A percentile compares a stretch with the other conserved stretches of the same genome.
Conservation (phyloP, 2,329 filamentous ascomycete species). For the Fusarium sp. region DNA sequence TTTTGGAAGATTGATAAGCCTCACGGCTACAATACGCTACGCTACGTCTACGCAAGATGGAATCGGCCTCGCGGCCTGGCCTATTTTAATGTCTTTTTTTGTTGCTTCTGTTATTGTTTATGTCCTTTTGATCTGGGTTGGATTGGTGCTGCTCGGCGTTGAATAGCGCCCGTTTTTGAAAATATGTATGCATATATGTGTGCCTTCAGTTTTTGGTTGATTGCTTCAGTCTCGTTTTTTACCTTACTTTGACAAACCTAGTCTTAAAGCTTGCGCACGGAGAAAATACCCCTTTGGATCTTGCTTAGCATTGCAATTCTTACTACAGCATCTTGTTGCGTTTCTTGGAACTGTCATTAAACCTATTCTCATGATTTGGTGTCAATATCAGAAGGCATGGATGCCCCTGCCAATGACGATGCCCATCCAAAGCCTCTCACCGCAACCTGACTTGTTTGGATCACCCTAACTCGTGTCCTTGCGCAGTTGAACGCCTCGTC, state of each 20-base stretch:
- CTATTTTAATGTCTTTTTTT: constrained; percentile 41
- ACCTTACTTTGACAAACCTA: constrained; percentile 26
- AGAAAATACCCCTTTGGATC: constrained; percentile 41
- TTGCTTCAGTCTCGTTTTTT: neutral
- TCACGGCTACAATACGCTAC: constrained; percentile 43
- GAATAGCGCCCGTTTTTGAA: constrained; percentile 24
- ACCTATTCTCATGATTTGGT: constrained; percentile 17
- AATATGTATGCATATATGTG: constrained; percentile 8
- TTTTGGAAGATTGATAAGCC: constrained; percentile 46
- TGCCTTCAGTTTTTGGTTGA: constrained; percentile 6
- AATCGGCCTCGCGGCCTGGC: constrained; percentile 47
- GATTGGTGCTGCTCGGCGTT: constrained; percentile 41
- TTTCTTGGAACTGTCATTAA: constrained; percentile 13
- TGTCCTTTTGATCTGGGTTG: constrained; percentile 12
- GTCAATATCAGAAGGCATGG: constrained; percentile 13
- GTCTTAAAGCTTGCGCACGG: constrained; percentile 36
- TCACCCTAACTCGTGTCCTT: constrained; percentile 9
- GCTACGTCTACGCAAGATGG: constrained; percentile 44
- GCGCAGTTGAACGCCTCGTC: constrained; percentile 23
- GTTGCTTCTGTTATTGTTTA: constrained; percentile 17
- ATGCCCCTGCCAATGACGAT: constrained; percentile 10
- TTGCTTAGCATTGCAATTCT: constrained; percentile 28
- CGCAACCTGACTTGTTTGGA: constrained; percentile 12
- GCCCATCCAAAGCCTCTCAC: constrained; percentile 14
- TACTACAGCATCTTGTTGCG: constrained; percentile 31